Conservation (phyloP, 768 basidiomycete species). For the Rhizopogon rudus region DNA sequence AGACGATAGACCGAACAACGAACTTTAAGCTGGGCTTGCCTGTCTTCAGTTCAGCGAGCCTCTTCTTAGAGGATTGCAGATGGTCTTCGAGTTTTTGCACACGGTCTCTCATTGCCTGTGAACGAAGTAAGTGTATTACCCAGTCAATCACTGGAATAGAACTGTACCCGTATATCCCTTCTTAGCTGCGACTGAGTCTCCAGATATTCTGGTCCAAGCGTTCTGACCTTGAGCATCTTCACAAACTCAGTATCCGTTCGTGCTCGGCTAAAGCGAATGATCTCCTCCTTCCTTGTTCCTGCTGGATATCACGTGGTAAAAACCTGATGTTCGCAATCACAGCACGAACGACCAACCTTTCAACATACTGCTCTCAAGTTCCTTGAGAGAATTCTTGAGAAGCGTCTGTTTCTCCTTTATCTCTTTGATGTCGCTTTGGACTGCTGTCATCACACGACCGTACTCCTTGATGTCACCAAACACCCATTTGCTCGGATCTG, state of each 20-base stretch:
- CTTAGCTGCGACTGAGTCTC: constrained; percentile 79
- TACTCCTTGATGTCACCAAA: constrained; percentile 50
- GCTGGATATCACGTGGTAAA: constrained; percentile 37
- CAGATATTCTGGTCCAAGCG: constrained; percentile 85
- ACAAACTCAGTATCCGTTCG: constrained; percentile 75
- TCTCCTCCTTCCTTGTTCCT: constrained; percentile 79
- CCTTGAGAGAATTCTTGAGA: constrained; percentile 40
- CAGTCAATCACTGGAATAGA: background rate
- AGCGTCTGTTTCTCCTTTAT: constrained; percentile 39
- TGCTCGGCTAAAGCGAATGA: constrained; percentile 72
- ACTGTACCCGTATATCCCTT: constrained; percentile 61
- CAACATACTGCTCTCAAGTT: constrained; percentile 60
- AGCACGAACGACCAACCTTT: constrained; percentile 42
- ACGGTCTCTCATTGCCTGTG: constrained; percentile 63
- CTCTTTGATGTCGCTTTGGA: constrained; percentile 48
- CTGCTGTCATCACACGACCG: constrained; percentile 27
- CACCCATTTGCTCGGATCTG: constrained; percentile 45
- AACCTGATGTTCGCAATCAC: background rate
- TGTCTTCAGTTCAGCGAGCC: constrained; percentile 53
- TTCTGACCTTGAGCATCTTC: constrained; percentile 64
- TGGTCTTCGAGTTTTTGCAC: constrained; percentile 78
- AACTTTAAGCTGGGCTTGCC: constrained; percentile 63
- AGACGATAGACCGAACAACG: constrained; percentile 13
- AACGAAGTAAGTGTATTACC: constrained; percentile 4
- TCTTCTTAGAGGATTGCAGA: constrained; percentile 65